A percentile compares a stretch with the other conserved stretches of the same genome.
These are phyloP conservation scores for Cystobasidiaceae sp. DNA, from an alignment of 1,284 basidiomycete species.

Conservation along the genomic window DNA sequence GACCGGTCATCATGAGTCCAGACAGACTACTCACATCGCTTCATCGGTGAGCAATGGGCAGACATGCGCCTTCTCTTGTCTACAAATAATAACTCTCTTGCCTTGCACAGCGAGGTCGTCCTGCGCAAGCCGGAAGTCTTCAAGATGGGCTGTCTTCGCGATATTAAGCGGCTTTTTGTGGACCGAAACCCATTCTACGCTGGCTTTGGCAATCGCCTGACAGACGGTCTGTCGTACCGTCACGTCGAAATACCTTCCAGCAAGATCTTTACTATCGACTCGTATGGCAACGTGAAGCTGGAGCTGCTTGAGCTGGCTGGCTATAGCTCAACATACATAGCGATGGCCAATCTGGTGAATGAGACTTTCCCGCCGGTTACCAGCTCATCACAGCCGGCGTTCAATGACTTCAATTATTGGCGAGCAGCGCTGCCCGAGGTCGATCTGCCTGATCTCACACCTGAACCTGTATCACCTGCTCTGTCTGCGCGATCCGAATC, in stretches of 20 bases:
- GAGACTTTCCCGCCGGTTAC: slow-evolving; percentile 98
- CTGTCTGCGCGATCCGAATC: slow-evolving; percentile 81
- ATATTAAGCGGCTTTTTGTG: slow-evolving; percentile 84
- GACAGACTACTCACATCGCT: slow-evolving; percentile 91
- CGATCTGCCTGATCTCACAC: slow-evolving; percentile 78
- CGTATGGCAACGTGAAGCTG: slow-evolving; percentile 92
- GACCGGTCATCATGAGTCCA: slow-evolving; percentile 98
- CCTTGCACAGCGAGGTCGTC: slow-evolving; percentile 75
- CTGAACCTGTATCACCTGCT: slow-evolving; percentile 71
- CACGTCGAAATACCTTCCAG: slow-evolving; percentile 91
- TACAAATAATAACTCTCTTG: not conserved
- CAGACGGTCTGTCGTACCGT: slow-evolving; percentile 93
- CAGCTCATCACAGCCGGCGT: slow-evolving; percentile 79
- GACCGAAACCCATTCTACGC: slow-evolving; percentile 74
- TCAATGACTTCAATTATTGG: slow-evolving; percentile 98
- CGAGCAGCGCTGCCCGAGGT: slow-evolving; percentile 60
- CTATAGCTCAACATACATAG: slow-evolving; percentile 94
- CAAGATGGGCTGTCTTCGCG: slow-evolving; percentile 98
- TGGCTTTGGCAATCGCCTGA: slow-evolving; percentile 97
- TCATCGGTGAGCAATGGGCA: slow-evolving; percentile 64
- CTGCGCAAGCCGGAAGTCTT: slow-evolving; percentile 98
- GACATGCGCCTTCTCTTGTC: too few species aligned
- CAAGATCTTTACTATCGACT: slow-evolving; percentile 96
- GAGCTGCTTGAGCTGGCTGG: slow-evolving; percentile 91
- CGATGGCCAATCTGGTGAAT: slow-evolving; percentile 98